phyloP scores from a whole-genome alignment of 2,329 filamentous ascomycete species.

The Colletotrichum destructivum region DNA sequence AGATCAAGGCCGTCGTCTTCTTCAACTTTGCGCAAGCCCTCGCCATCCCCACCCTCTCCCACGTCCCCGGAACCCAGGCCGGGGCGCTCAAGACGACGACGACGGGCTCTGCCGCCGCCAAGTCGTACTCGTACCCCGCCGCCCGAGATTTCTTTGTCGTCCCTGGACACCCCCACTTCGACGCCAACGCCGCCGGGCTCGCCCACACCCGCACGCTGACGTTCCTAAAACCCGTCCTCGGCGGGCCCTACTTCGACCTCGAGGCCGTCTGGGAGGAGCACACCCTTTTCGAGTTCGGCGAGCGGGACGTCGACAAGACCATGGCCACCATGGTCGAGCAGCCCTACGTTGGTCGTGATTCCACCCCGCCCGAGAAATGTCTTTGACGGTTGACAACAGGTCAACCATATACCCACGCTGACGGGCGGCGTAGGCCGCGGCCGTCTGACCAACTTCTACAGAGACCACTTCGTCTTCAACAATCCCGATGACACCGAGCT shows the following conservation, averaged over 20 bases:
- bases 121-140: slow-evolving; percentile 58
- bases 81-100: background rate
- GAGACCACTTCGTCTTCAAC: slow-evolving; percentile 80
- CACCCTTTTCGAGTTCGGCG: slow-evolving; percentile 78
- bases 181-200: slow-evolving; percentile 69
- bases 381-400: slow-evolving; percentile 20
- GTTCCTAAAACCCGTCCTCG: slow-evolving; percentile 75
- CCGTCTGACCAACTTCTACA: slow-evolving; percentile 77
- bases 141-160: slow-evolving; percentile 59
- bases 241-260: slow-evolving; percentile 80
- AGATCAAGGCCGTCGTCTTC: slow-evolving; percentile 38
- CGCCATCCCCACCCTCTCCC: slow-evolving; percentile 27
- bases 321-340: slow-evolving; percentile 88
- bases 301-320: slow-evolving; percentile 78
- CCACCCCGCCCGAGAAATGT: no score
- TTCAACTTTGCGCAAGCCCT: slow-evolving; percentile 31
- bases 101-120: slow-evolving; percentile 3
- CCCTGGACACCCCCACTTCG: slow-evolving; percentile 66
- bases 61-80: slow-evolving; percentile 10
- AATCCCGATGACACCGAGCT: slow-evolving; percentile 78
- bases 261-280: slow-evolving; percentile 87
- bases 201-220: slow-evolving; percentile 77
- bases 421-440: slow-evolving; percentile 79
- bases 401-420: slow-evolving; percentile 53
- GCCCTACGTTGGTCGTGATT: slow-evolving; percentile 74